These are phyloP conservation scores for Bauhinia variegata DNA, from an alignment of 306 rosid species.

Conservation along the genomic window DNA sequence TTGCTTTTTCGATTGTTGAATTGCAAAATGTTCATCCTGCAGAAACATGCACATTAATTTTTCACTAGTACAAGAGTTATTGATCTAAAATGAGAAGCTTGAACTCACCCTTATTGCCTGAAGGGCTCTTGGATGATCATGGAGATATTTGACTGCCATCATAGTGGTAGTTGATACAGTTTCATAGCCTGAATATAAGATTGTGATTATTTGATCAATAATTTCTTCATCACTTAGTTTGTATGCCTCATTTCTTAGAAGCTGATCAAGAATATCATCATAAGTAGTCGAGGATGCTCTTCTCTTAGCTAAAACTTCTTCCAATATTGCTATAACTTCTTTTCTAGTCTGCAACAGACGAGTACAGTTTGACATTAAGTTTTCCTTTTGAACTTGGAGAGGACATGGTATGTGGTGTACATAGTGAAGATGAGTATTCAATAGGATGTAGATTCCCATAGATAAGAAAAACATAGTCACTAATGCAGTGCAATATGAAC, in stretches of 20 bases:
- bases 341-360: slow-evolving; percentile 55
- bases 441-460: no score
- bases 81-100: background rate
- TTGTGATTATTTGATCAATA: slow-evolving; percentile 65
- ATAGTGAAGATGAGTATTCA: background rate
- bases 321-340: slow-evolving; percentile 46
- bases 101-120: slow-evolving; percentile 61
- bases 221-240: slow-evolving; percentile 66
- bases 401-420: background rate
- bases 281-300: slow-evolving; percentile 47
- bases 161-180: slow-evolving; percentile 84
- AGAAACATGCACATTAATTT: background rate
- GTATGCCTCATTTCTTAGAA: slow-evolving; percentile 52
- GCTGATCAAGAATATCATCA: slow-evolving; percentile 57
- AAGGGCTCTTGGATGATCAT: slow-evolving; percentile 71
- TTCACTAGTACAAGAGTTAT: no score
- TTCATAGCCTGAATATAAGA: slow-evolving; percentile 82
- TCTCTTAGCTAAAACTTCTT: slow-evolving; percentile 53
- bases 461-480: no score
- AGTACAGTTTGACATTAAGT: background rate
- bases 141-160: slow-evolving; percentile 79
- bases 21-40: slow-evolving; percentile 76
- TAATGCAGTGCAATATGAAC: no score
- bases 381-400: background rate
- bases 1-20: slow-evolving; percentile 49